Evolutionary conservation across 2,329 filamentous ascomycete genomes (phyloP).

Genomic region (Remersonia thermophila): DNA sequence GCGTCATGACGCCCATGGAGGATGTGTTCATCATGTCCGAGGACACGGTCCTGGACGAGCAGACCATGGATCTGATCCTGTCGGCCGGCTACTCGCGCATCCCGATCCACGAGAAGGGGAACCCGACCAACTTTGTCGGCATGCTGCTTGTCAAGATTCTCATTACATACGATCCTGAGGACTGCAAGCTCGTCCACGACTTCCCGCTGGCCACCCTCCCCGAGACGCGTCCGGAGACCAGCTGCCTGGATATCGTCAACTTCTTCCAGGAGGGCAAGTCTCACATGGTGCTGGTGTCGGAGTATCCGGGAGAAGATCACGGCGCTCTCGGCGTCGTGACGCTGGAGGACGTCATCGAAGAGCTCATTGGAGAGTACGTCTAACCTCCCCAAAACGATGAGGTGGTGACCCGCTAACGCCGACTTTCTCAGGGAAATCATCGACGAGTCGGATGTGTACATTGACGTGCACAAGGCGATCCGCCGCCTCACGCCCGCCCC

Average conservation of each 20-base stretch:
- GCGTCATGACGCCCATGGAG: slow-evolving; percentile 97
- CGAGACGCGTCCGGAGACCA: slow-evolving; percentile 88
- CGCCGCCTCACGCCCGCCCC: slow-evolving; percentile 77
- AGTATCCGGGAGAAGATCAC: slow-evolving; percentile 76
- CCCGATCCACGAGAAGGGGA: slow-evolving; percentile 80
- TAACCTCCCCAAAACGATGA: not conserved
- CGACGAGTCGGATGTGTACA: slow-evolving; percentile 95
- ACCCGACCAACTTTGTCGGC: slow-evolving; percentile 78
- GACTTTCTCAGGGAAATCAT: slow-evolving; percentile 68
- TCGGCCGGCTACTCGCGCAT: slow-evolving; percentile 93
- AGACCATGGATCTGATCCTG: slow-evolving; percentile 87
- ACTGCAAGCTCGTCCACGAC: slow-evolving; percentile 72
- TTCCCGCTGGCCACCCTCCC: slow-evolving; percentile 89
- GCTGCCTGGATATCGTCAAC: slow-evolving; percentile 96
- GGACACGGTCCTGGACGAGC: slow-evolving; percentile 82
- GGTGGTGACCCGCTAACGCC: slow-evolving; percentile 4
- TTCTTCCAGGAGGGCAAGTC: slow-evolving; percentile 99
- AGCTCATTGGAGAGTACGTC: slow-evolving; percentile 89
- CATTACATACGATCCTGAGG: slow-evolving; percentile 96
- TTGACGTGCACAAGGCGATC: slow-evolving; percentile 97
- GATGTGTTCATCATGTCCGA: slow-evolving; percentile 97
- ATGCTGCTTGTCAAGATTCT: slow-evolving; percentile 98
- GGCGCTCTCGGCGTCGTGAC: slow-evolving; percentile 91
- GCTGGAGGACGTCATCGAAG: slow-evolving; percentile 94
- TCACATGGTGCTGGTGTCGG: slow-evolving; percentile 94